These are phyloP conservation scores for Tylopilus felleus DNA, from an alignment of 768 basidiomycete species.

Conservation along the genomic window DNA sequence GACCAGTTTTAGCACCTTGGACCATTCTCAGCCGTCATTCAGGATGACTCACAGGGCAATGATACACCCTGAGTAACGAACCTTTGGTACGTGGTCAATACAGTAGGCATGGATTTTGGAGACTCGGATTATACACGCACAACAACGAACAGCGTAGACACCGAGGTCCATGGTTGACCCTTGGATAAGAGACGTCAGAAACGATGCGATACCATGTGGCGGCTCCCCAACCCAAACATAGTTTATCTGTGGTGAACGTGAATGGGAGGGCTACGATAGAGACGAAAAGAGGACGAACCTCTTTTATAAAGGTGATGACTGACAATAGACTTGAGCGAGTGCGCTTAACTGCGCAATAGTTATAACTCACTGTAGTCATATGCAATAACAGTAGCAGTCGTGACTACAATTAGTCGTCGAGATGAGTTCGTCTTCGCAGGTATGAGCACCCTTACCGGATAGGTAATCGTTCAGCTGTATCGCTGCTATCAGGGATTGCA, in stretches of 20 bases:
- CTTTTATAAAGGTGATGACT: conserved; percentile 18
- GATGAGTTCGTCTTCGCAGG: background rate
- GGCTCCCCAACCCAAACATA: conserved; percentile 18
- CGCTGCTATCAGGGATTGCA: background rate
- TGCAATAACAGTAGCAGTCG: background rate
- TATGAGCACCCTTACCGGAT: background rate
- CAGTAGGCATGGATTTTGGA: background rate
- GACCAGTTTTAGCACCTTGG: background rate
- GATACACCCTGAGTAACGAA: conserved; percentile 16
- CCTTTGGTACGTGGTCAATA: conserved; percentile 9
- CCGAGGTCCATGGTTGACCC: conserved; percentile 9
- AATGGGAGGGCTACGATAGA: background rate
- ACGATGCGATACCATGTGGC: background rate
- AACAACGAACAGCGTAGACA: conserved; percentile 13
- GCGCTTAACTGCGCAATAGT: background rate
- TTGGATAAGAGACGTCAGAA: background rate
- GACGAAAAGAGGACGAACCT: conserved; percentile 7
- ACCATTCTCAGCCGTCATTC: background rate
- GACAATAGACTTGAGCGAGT: background rate
- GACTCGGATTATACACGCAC: conserved; percentile 5
- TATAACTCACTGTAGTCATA: background rate
- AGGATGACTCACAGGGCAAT: conserved; percentile 8
- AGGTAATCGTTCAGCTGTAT: background rate
- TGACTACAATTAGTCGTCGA: background rate
- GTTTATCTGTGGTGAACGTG: conserved; percentile 6